These are phyloP conservation scores for Mycena epipterygia DNA, from an alignment of 768 basidiomycete genomes.

Conservation along the genomic window DNA sequence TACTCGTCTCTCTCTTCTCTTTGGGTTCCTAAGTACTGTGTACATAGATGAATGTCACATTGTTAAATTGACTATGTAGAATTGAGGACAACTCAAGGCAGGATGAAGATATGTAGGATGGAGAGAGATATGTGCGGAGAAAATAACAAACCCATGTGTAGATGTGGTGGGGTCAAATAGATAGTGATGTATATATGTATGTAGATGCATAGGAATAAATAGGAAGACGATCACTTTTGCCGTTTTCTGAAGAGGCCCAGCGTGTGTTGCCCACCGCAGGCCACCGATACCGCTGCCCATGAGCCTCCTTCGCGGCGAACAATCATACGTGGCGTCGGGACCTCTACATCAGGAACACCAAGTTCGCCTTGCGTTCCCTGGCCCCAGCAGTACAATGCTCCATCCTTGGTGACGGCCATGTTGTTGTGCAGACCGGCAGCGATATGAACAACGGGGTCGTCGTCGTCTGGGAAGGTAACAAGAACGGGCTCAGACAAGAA, in stretches of 20 bases:
- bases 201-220: conserved; percentile 31
- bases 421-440: conserved; percentile 82
- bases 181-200: conserved; percentile 30
- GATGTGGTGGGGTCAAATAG: conserved; percentile 10
- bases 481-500: conserved; percentile 76
- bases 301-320: conserved; percentile 81
- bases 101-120: conserved; percentile 22
- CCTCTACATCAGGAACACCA: conserved; percentile 72
- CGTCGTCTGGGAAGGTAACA: conserved; percentile 72
- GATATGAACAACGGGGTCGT: conserved; percentile 76
- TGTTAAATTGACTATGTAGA: too few relatives aligned
- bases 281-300: conserved; percentile 74
- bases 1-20: too few relatives aligned
- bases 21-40: too few relatives aligned
- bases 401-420: conserved; percentile 75
- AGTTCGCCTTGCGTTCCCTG: conserved; percentile 85
- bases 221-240: conserved; percentile 39
- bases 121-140: conserved; percentile 28
- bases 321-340: conserved; percentile 73
- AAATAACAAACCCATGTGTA: conserved; percentile 31
- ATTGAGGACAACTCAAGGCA: not conserved
- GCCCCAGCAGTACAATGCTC: conserved; percentile 84
- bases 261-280: conserved; percentile 87
- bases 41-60: too few relatives aligned
- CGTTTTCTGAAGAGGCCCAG: conserved; percentile 81